Evolutionary conservation across 306 rosid species (phyloP), one percentile per base, ranked within the genome.

Genomic region (Glycine tomentella): DNA sequence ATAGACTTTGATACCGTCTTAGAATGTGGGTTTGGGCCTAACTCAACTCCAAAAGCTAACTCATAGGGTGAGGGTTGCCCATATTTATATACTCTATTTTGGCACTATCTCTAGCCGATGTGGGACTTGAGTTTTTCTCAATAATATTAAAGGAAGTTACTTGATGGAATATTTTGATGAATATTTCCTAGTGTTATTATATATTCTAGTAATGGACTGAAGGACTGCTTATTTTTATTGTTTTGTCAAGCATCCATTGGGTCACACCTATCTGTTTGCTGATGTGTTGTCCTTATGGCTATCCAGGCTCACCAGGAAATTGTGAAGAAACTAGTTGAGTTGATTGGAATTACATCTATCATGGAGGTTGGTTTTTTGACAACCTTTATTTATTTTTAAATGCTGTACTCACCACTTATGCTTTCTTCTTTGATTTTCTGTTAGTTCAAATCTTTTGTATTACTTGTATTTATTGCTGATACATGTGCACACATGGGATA

Each of bases 301-400:
- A 38, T 88, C 75, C 90, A 95, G 99, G 92, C 90, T 48, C 97
- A 93, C 87, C 96, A 83, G 70, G 97, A 84, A 61, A 88, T 93
- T 85, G 87, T 95, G 71, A 89, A 83, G 89, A 95, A 89, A 86
- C 97, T 95, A 62, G 98, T 93, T 77, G 99, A 95, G 72, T 87
- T 95, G 92, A 90, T 95, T 85, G 99, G 99, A 89, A 91, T 93
- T 83, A 95, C 99, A 77, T 95, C 99, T 81, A 86, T 95, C 80
- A 95, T 95, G 99, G 99, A 95, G 99, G 99, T 95, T 86, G 71
- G 91, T 88, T 88, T 56, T 34, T 76, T 79, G 67, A 40, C 77
- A 62, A 66, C 49, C 36, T 84, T 49, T 25, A 25, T 25, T 25
- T 25, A 25, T 25, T 25, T 25, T 25, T 25, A 25, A 25, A 25